Evolutionary conservation across 257 asterid species (phyloP).

Genomic region (Osmanthus fragrans): DNA sequence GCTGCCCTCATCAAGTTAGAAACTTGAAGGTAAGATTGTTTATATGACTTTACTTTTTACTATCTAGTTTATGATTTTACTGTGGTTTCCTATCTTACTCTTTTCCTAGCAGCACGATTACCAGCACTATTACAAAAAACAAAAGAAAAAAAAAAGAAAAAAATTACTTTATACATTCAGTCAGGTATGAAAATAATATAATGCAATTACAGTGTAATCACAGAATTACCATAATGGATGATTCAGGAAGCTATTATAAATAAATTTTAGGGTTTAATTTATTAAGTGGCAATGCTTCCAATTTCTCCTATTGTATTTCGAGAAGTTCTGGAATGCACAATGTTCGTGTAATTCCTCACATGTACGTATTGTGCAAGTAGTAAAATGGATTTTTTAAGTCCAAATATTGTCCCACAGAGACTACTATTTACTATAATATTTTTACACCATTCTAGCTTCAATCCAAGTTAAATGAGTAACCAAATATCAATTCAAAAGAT

Average conservation of each 20-base stretch:
- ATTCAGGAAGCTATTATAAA: background rate
- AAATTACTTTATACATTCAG: background rate
- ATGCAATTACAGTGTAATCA: background rate
- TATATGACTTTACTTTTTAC: background rate
- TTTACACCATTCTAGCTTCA: too few relatives aligned
- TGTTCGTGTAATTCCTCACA: too few relatives aligned
- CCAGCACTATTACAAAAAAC: too few relatives aligned
- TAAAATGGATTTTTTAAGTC: too few relatives aligned
- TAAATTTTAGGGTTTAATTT: background rate
- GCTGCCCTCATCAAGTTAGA: conserved; percentile 96
- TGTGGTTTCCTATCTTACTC: background rate
- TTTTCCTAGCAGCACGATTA: background rate
- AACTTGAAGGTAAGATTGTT: conserved; percentile 63
- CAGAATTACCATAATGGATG: background rate
- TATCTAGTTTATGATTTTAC: background rate
- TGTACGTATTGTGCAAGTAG: too few relatives aligned
- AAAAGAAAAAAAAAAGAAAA: too few relatives aligned
- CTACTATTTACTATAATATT: too few relatives aligned
- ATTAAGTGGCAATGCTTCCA: background rate
- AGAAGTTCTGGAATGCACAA: background rate
- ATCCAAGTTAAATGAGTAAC: too few relatives aligned
- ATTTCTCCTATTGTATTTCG: background rate
- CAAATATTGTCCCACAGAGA: too few relatives aligned
- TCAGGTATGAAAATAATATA: background rate
- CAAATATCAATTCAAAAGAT: too few relatives aligned